Conservation (phyloP, 1,284 basidiomycete species). For the Cryptococcus wingfieldii region DNA sequence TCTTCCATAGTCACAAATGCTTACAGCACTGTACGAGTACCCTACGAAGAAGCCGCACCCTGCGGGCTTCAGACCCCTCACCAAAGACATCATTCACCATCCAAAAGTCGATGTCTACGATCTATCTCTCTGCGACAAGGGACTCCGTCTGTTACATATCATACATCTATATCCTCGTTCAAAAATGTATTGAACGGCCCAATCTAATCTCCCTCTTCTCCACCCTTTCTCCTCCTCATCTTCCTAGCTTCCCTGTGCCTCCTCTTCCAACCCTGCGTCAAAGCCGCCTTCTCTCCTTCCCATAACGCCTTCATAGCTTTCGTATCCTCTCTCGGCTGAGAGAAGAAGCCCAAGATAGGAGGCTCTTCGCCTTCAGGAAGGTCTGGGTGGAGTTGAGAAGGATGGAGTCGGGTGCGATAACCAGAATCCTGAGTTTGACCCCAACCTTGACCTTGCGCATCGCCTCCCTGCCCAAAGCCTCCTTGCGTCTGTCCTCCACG, state of each 20-base stretch:
- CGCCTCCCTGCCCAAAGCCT: no score
- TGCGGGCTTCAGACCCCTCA: no score
- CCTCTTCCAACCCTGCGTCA: constrained; percentile 77
- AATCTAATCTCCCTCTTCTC: constrained; percentile 37
- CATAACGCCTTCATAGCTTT: constrained; percentile 62
- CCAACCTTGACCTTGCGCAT: not conserved
- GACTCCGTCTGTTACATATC: no score
- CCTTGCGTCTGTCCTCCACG: not conserved
- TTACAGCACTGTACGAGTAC: no score
- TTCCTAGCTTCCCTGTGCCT: constrained; percentile 72
- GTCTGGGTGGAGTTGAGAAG: not conserved
- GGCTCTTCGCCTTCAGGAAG: constrained; percentile 7
- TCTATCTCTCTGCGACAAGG: no score
- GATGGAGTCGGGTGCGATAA: no score
- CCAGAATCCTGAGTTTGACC: not conserved
- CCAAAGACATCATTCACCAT: no score
- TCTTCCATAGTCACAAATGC: no score
- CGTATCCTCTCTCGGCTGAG: constrained; percentile 34
- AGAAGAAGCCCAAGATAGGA: constrained; percentile 21
- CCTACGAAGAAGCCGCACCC: no score
- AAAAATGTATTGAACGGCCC: no score
- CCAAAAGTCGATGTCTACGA: no score
- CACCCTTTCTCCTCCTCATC: constrained; percentile 58
- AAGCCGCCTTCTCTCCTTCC: constrained; percentile 63
- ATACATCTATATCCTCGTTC: no score